Evolutionary conservation across 768 basidiomycete genomes (phyloP), one percentile per base, ranked within the genome.

Genomic region (Trametes cubensis): DNA sequence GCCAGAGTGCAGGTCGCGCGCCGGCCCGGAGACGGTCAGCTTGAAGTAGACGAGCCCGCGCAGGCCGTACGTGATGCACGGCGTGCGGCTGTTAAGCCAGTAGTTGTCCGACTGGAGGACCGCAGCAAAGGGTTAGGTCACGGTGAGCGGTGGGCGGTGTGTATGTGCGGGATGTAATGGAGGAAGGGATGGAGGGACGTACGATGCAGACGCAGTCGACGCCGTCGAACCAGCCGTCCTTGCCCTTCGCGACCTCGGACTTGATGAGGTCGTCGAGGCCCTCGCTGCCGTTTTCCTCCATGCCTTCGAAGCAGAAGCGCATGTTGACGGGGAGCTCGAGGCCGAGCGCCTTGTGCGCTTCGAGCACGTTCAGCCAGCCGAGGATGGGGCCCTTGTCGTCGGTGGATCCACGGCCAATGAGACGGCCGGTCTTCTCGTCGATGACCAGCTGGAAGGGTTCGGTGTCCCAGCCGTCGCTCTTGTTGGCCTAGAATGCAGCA

Each of bases 121-220:
- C 34, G 34, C 34, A 34, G 34, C 10, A 34, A 34, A 34, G 34
- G 18, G 17, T 38, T 50, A 26, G 34, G 15, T 59, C 23, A 66
- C 41, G 26, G 39, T 7, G 8, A 18, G 23, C 34, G 7, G 39
- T 7, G 8, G 11, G 23, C 34, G 7, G 20, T 25, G n/a, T 17
- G 14, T 45, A 14, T 18, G 10, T 21, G 21, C 23, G 46, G 55
- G 14, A 30, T 25, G n/a, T n/a, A n/a, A 39, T 48, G 15, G 28
- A 18, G 38, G 46, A 39, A 7, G 28, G 34, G 44, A 45, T n/a
- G n/a, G n/a, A 25, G 45, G 42, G 10, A 77, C 86, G 69, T 68
- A 91, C 90, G 69, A 98, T 98, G 81, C 96, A 98, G 57, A 95
- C 90, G 67, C 89, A 92, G 68, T 97, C 94, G 23, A 94, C 89